Percentiles rank a stretch among this genome's conserved stretches.
These are phyloP conservation scores for Croton setiger DNA, from an alignment of 441 rosid genomes.

Conservation along the genomic window DNA sequence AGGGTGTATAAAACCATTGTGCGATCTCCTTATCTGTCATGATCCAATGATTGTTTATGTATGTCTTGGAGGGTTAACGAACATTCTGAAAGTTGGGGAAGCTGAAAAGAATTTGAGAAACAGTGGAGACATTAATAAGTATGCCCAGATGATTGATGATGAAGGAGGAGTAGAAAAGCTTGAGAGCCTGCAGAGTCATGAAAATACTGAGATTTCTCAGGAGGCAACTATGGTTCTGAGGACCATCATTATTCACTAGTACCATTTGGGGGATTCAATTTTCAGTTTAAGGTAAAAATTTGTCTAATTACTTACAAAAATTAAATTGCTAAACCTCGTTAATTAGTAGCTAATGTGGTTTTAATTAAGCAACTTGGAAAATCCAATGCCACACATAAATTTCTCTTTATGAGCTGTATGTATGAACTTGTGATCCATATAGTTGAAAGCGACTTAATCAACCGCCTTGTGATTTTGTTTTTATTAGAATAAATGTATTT, in stretches of 20 bases:
- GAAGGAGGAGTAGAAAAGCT: slow-evolving; percentile 69
- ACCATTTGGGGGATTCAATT: too few species aligned
- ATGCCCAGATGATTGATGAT: slow-evolving; percentile 74
- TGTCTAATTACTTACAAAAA: background rate
- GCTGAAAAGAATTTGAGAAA: slow-evolving; percentile 50
- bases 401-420: background rate
- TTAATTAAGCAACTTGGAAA: slow-evolving; percentile 11
- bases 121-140: slow-evolving; percentile 45
- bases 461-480: too few species aligned
- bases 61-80: slow-evolving; percentile 75
- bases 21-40: slow-evolving; percentile 73
- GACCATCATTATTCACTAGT: too few species aligned
- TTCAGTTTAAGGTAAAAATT: too few species aligned
- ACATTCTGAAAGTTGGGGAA: slow-evolving; percentile 80
- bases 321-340: background rate
- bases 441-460: too few species aligned
- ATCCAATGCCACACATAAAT: slow-evolving; percentile 14
- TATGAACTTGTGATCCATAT: background rate
- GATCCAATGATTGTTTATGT: slow-evolving; percentile 80
- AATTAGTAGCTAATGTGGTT: slow-evolving; percentile 15
- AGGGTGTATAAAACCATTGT: slow-evolving; percentile 73
- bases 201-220: too few species aligned
- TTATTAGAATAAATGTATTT: too few species aligned
- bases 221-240: too few species aligned
- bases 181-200: slow-evolving; percentile 38